phyloP scores from a whole-genome alignment of 805 yeast species.

The Candida namnaoensis region DNA sequence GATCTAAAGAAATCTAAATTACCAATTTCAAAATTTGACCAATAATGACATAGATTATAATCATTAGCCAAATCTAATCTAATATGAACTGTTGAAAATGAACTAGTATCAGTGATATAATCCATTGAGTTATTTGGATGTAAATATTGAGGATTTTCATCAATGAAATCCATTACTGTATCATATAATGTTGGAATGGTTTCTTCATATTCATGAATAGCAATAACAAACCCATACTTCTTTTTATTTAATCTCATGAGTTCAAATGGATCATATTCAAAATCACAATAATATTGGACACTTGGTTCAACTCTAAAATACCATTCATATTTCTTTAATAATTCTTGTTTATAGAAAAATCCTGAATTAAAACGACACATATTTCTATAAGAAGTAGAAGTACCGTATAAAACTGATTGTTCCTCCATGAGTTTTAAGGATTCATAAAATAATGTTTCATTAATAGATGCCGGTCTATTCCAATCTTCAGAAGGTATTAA shows the following conservation, averaged over 20 bases:
- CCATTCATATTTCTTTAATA: conserved; percentile 68
- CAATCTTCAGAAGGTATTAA: conserved; percentile 62
- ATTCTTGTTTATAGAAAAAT: conserved; percentile 71
- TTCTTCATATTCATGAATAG: conserved; percentile 72
- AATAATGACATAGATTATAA: conserved; percentile 77
- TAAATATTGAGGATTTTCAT: conserved; percentile 48
- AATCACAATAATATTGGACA: conserved; percentile 82
- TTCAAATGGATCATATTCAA: conserved; percentile 80
- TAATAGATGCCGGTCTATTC: conserved; percentile 69
- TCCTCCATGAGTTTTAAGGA: conserved; percentile 34
- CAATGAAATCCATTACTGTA: conserved; percentile 52
- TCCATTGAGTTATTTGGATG: conserved; percentile 57
- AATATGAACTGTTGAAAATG: conserved; percentile 23
- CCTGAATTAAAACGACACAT: conserved; percentile 97
- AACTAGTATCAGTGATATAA: conserved; percentile 43
- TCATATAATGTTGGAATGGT: conserved; percentile 87
- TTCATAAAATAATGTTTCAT: conserved; percentile 43
- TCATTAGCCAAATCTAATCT: conserved; percentile 30
- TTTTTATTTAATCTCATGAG: conserved; percentile 69
- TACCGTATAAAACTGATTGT: conserved; percentile 53
- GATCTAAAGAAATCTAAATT: conserved; percentile 62
- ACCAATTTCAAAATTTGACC: conserved; percentile 83
- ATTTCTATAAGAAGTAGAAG: conserved; percentile 65
- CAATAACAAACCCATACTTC: conserved; percentile 80
- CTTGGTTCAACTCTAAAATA: conserved; percentile 96